These are phyloP conservation scores for Biancaea sappan DNA, from an alignment of 306 rosid genomes.

Conservation along the genomic window DNA sequence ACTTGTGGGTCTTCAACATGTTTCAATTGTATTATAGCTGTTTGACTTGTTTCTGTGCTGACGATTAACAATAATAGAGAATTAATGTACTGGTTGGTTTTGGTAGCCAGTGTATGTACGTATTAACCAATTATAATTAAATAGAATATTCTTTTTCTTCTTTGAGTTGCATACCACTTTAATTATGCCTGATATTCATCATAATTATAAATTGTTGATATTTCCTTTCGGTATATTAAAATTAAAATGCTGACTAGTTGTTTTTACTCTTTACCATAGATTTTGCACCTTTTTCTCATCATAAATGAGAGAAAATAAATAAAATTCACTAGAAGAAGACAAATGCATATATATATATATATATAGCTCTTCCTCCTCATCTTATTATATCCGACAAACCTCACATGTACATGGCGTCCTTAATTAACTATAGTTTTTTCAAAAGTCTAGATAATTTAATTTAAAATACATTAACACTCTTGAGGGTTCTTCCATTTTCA, in stretches of 20 bases:
- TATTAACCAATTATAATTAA: background rate
- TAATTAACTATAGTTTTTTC: too few species aligned
- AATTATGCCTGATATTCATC: background rate
- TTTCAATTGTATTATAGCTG: background rate
- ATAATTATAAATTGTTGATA: background rate
- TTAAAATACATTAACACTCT: background rate
- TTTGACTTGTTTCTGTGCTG: slow-evolving; percentile 19
- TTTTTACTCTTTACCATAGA: background rate
- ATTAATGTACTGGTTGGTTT: background rate
- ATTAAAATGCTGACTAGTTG: too few species aligned
- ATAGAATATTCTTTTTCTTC: background rate
- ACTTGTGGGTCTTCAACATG: slow-evolving; percentile 8
- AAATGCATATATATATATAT: too few species aligned
- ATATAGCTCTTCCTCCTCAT: background rate
- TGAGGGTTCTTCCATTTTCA: background rate
- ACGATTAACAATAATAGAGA: background rate
- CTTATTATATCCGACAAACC: background rate
- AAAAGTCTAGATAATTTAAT: background rate
- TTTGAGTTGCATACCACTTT: background rate
- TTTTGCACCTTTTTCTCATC: background rate
- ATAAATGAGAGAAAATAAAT: background rate
- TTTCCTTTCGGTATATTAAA: background rate
- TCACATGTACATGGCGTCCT: slow-evolving; percentile 12
- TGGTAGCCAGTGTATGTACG: background rate
- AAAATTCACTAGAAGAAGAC: too few species aligned